Evolutionary conservation across 345 rosid genomes (phyloP), one percentile per base, ranked within the genome.

Genomic region (Excoecaria agallocha): DNA sequence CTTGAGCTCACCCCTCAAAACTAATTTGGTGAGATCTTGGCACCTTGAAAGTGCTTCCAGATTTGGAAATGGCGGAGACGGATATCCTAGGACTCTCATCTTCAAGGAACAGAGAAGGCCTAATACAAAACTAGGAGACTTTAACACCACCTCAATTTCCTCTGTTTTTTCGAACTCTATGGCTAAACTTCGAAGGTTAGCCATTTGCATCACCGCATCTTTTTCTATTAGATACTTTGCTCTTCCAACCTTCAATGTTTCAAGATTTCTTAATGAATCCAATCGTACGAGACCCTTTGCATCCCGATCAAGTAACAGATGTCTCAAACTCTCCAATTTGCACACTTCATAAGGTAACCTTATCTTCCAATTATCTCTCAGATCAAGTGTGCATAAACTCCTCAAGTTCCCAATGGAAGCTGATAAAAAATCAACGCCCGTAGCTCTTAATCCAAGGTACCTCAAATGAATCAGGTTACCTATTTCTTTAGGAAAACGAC

Each of bases 101-200:
- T 48, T 61, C 58, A 49, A 52, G 19, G 58, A 59, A 60, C 57
- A 37, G 0, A 72, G 46, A 25, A 17, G 57, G 13, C 48, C 75
- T 12, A 10, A 49, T 19, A 6, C 5, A 30, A 72, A 48, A 10
- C 30, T 24, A 3, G 57, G 46, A 60, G 57, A 72, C 20, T 17
- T 24, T 19, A 60, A 15, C 25, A 60, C 56, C 13, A 16, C 73
- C 62, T 55, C 37, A 37, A 19, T 30, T 54, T 69, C 48, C 10
- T 54, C 8, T 11, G 3, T 38, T 19, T 2, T 54, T 45, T 35
- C 1, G 24, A 69, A 54, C 10, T 4, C 0, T 4, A 69, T 19
- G 38, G 25, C 73, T 20, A 69, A 52, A 55, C 12, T 54, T 19
- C 63, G 63, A 55, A 69, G 63, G n/a, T 55, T 69, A 19, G 50